Conservation (phyloP, 169 alveolate genomes). For the Plasmodium malariae region DNA sequence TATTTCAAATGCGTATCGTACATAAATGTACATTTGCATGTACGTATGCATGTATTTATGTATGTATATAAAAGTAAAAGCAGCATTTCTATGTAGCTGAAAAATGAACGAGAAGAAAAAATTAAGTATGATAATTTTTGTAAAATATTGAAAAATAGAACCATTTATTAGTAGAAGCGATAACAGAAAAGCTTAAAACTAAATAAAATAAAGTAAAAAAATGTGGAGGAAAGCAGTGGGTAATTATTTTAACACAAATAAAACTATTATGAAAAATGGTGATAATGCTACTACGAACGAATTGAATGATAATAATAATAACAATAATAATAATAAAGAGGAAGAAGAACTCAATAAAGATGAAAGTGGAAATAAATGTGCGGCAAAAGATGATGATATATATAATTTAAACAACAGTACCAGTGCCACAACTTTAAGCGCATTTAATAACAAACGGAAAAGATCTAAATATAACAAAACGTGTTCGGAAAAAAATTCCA, state of each 20-base stretch:
- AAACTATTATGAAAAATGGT: background rate
- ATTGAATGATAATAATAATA: background rate
- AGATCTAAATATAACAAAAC: too few relatives aligned
- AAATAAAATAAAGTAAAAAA: background rate
- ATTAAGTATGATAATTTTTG: background rate
- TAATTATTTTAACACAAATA: slow-evolving; percentile 21
- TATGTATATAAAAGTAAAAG: too few relatives aligned
- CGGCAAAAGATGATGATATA: background rate
- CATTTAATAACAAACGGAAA: too few relatives aligned
- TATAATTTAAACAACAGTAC: too few relatives aligned
- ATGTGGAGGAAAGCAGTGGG: slow-evolving; percentile 59
- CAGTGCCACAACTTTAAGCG: too few relatives aligned
- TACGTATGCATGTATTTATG: background rate
- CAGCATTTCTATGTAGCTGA: background rate
- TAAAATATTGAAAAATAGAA: background rate
- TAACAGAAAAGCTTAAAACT: background rate
- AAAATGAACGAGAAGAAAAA: slow-evolving; percentile 15
- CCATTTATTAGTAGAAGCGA: background rate
- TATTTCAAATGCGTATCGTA: background rate
- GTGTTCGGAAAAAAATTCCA: too few relatives aligned
- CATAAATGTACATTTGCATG: background rate
- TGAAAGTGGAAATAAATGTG: background rate
- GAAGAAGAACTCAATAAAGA: background rate
- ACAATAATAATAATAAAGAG: background rate
- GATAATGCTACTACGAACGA: background rate